Base-by-base conservation (phyloP, 2,329 filamentous ascomycete genomes). In the Fusarium verrucosum region DNA sequence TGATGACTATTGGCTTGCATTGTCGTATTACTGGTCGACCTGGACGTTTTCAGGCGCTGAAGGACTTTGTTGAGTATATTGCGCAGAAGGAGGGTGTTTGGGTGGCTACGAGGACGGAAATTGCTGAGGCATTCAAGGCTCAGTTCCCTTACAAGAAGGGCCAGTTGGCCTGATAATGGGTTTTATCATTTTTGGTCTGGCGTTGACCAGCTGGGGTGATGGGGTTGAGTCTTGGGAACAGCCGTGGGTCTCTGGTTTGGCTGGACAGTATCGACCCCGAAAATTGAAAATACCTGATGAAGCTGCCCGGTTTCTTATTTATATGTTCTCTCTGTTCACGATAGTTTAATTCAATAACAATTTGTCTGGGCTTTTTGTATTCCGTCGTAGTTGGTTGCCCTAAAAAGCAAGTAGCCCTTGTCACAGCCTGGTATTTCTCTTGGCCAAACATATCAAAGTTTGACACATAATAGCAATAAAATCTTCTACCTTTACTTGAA, bases 41-140 rank as follows among this genome's bases (percentile, higher is more conserved):
- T 0, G 36, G 55, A 1, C 41, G 41, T 1, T 58, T 57, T 1
- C 50, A 58, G 19, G 42, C 55, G 1, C 14, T 58, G 16, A 42
- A 58, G 8, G 51, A 58, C 1, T 57, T 58, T 13, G 17, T 58
- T 3, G 42, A 58, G 11, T 58, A 50, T 22, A 58, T 58, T 19
- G 36, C 41, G 5, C 30, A 26, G 20, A 42, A 58, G 6, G 52
- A 58, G 2, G 51, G 17, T 11, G 41, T 37, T 10, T 58, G 55
- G 52, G 41, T 58, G 7, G 25, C 52, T 3, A 57, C 42, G 3
- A 49, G 55, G 14, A 26, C 52, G 7, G 42, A 50, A 1, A 42
- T 58, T 9, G 52, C 52, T 1, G 23, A 58, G 14, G 19, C 23
- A 0, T 58, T 37, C 3, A 58, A 4, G 10, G 7, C 23, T 1